phyloP scores from a whole-genome alignment of 1,139 yeast genomes.

The Suhomyces anneliseae region DNA sequence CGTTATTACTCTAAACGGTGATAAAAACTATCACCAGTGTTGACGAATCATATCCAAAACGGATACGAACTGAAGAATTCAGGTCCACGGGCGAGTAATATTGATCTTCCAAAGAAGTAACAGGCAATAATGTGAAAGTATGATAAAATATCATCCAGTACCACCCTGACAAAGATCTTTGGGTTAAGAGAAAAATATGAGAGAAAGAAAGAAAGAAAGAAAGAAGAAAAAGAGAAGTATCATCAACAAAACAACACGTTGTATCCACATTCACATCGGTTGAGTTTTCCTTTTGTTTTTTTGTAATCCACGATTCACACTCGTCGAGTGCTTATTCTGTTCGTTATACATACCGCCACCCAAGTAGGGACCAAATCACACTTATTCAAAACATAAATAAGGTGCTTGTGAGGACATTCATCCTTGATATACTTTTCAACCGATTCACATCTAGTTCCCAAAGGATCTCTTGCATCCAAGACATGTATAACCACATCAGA shows the following conservation, averaged over 20 bases:
- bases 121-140: constrained; percentile 62
- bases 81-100: constrained; percentile 53
- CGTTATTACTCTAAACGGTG: constrained; percentile 34
- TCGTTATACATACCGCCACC: constrained; percentile 88
- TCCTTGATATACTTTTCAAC: constrained; percentile 91
- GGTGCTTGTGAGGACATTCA: constrained; percentile 96
- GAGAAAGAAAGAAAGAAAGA: constrained; percentile 11
- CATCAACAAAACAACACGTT: not conserved
- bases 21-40: constrained; percentile 47
- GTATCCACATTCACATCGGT: not conserved
- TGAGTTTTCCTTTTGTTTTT: no score
- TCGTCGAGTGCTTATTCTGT: not conserved
- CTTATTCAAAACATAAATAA: constrained; percentile 91
- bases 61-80: constrained; percentile 23
- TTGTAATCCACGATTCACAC: not conserved
- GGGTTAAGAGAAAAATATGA: constrained; percentile 29
- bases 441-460: constrained; percentile 91
- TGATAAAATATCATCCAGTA: constrained; percentile 14
- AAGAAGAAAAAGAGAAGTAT: constrained; percentile 9
- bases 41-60: constrained; percentile 51
- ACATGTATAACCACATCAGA: constrained; percentile 97
- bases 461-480: constrained; percentile 94
- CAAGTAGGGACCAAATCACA: constrained; percentile 98
- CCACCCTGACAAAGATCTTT: constrained; percentile 77
- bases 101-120: constrained; percentile 94